Evolutionary conservation across 1,284 basidiomycete species (phyloP).

Genomic region (Moesziomyces antarcticus): DNA sequence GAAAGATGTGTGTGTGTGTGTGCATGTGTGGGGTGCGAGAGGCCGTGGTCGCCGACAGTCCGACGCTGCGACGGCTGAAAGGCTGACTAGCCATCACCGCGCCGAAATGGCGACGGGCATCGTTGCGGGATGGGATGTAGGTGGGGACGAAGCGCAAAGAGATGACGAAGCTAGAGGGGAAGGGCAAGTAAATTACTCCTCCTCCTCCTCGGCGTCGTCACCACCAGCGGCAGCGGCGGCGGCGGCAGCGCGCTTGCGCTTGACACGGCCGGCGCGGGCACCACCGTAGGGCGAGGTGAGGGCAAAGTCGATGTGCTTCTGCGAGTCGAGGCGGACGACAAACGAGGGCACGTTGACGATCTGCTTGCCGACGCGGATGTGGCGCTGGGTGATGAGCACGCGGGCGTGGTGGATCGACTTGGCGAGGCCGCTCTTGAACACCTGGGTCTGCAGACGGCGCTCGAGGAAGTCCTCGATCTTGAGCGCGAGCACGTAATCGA

Average conservation of each 20-base stretch:
- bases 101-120: constrained; percentile 1
- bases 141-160: constrained; percentile 1
- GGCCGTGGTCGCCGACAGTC: background rate
- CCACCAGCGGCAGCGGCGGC: constrained; percentile 91
- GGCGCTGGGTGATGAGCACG: constrained; percentile 95
- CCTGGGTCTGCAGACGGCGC: constrained; percentile 97
- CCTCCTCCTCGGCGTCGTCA: constrained; percentile 80
- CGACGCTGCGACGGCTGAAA: constrained; percentile 23
- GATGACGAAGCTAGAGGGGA: background rate
- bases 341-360: constrained; percentile 99
- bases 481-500: constrained; percentile 95
- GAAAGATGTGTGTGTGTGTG: constrained; percentile 14
- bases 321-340: constrained; percentile 79
- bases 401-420: constrained; percentile 99
- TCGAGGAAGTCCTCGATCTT: constrained; percentile 99
- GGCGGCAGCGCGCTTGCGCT: constrained; percentile 96
- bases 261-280: constrained; percentile 95
- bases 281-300: constrained; percentile 98
- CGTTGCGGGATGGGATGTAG: background rate
- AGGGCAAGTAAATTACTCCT: constrained; percentile 41
- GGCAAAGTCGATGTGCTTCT: constrained; percentile 95
- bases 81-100: constrained; percentile 16
- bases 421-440: constrained; percentile 98
- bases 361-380: constrained; percentile 99
- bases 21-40: constrained; percentile 6